Conservation (phyloP, 2,329 filamentous ascomycete genomes). For the Dryadomyces quercus-mongolicae region DNA sequence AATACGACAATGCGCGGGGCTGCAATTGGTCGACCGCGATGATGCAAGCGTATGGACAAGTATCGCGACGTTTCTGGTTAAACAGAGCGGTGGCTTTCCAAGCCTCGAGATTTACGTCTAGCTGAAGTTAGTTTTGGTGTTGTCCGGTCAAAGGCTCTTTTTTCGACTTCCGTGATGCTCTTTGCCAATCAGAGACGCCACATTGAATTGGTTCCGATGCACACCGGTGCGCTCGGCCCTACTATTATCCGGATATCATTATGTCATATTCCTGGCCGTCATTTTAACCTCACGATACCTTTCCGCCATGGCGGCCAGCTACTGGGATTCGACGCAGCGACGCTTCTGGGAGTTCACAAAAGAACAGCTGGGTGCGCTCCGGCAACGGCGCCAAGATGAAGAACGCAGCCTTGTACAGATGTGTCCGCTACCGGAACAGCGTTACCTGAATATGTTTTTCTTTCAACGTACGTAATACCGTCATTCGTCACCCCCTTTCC, state of each 20-base stretch:
- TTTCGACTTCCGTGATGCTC: not conserved
- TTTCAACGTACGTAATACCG: slow-evolving; percentile 57
- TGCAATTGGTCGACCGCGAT: not conserved
- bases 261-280: not conserved
- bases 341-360: slow-evolving; percentile 85
- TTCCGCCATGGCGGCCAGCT: slow-evolving; percentile 73
- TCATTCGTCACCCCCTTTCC: not conserved
- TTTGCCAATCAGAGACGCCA: not conserved
- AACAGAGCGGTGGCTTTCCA: not conserved
- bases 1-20: not conserved
- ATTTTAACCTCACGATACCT: too few species aligned
- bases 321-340: slow-evolving; percentile 90
- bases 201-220: not conserved
- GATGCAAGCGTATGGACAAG: not conserved
- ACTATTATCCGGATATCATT: not conserved
- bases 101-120: not conserved
- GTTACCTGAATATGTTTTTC: slow-evolving; percentile 83
- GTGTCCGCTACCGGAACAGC: slow-evolving; percentile 69
- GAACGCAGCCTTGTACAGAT: slow-evolving; percentile 63
- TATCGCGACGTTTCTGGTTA: too few species aligned
- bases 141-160: not conserved
- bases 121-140: slow-evolving; percentile 1
- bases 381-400: slow-evolving; percentile 65
- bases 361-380: slow-evolving; percentile 62
- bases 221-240: not conserved